A percentile compares a stretch with the other conserved stretches of the same genome.
Evolutionary conservation across 306 rosid genomes (phyloP).

Genomic region (Corylus americana): DNA sequence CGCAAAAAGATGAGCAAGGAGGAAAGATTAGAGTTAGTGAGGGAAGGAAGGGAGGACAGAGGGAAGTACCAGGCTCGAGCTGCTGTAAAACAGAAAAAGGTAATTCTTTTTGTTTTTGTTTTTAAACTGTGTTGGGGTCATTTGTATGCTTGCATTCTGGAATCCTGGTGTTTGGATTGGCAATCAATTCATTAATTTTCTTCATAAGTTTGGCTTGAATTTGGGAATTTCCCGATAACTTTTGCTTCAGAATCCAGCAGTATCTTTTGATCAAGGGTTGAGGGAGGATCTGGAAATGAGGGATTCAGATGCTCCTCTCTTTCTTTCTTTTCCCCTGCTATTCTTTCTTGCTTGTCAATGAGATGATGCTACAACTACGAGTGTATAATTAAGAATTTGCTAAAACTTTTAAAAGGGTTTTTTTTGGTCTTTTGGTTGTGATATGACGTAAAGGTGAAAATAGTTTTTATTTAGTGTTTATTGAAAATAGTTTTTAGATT

Average conservation of each 20-base stretch:
- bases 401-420: too few species aligned
- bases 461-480: too few species aligned
- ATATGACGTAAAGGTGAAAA: too few species aligned
- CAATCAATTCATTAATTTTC: background rate
- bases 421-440: too few species aligned
- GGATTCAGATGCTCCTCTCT: background rate
- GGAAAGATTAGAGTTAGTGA: slow-evolving; percentile 66
- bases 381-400: background rate
- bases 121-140: background rate
- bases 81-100: slow-evolving; percentile 90
- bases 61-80: slow-evolving; percentile 71
- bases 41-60: slow-evolving; percentile 89
- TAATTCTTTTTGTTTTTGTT: slow-evolving; percentile 23
- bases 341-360: background rate
- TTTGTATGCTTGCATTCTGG: background rate
- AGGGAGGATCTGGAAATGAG: background rate
- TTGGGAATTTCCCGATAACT: background rate
- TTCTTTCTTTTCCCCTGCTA: background rate
- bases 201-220: background rate
- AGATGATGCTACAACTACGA: background rate
- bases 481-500: too few species aligned
- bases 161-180: background rate
- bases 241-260: background rate
- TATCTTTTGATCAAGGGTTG: background rate
- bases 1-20: slow-evolving; percentile 71